phyloP scores from a whole-genome alignment of 2,329 filamentous ascomycete species.

The Fusarium sp. region DNA sequence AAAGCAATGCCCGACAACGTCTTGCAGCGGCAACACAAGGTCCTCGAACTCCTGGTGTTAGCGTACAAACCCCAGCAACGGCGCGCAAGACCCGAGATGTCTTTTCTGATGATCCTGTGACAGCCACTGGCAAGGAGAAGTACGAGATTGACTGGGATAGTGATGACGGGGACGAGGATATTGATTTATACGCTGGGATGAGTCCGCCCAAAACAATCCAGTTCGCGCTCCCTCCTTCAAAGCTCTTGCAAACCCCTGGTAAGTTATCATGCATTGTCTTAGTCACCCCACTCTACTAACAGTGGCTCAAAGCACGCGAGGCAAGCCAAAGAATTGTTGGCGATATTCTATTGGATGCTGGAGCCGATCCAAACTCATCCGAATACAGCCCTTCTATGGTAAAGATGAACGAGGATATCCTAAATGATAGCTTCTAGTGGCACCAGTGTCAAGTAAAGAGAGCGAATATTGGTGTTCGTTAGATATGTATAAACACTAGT shows the following conservation, averaged over 20 bases:
- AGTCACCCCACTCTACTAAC: background rate
- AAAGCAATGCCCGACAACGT: slow-evolving; percentile 60
- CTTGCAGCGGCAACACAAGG: slow-evolving; percentile 59
- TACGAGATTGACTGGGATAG: slow-evolving; percentile 81
- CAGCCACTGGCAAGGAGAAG: slow-evolving; percentile 51
- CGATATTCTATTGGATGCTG: slow-evolving; percentile 81
- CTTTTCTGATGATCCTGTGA: slow-evolving; percentile 53
- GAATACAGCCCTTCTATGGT: slow-evolving; percentile 76
- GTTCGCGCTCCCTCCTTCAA: slow-evolving; percentile 82
- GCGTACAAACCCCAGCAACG: slow-evolving; percentile 80
- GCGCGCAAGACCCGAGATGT: slow-evolving; percentile 65
- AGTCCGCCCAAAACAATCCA: slow-evolving; percentile 96
- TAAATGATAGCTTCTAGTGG: slow-evolving; percentile 71
- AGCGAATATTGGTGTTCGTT: slow-evolving; percentile 1
- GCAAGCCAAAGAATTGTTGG: slow-evolving; percentile 86
- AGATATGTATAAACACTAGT: background rate
- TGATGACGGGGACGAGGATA: slow-evolving; percentile 76
- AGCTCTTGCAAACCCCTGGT: slow-evolving; percentile 85
- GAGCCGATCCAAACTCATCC: slow-evolving; percentile 68
- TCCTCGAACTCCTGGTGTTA: slow-evolving; percentile 83
- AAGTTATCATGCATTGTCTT: slow-evolving; percentile 46
- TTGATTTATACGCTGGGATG: slow-evolving; percentile 75
- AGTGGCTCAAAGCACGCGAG: slow-evolving; percentile 71
- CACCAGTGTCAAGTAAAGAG: background rate
- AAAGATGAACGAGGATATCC: slow-evolving; percentile 72